Evolutionary conservation across 2,329 filamentous ascomycete genomes (phyloP), one percentile per base, ranked within the genome.

Genomic region (Teratosphaeria viscida): DNA sequence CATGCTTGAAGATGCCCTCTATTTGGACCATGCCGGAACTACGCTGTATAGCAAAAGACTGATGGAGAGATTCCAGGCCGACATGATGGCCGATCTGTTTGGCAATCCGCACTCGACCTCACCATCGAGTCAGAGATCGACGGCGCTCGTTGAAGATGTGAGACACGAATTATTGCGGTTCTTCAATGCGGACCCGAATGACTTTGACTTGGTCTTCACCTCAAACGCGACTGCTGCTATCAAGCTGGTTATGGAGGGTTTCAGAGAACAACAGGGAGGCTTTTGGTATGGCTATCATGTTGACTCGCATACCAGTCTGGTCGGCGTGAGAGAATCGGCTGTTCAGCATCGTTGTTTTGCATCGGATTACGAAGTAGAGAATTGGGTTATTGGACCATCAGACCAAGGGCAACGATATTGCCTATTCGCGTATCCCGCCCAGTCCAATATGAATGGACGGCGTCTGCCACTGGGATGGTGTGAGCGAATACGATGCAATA

Each of bases 1-100:
- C 0, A 71, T 72, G 70, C 64, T 70, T 6, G 56, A 59, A 39
- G 59, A 65, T 26, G 60, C 65, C 7, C 64, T 71, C 54, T 97
- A 96, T 72, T 85, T 97, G 59, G 92, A 97, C 68, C 92, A 97
- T 86, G 91, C 91, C 0, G 92, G 91, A n/a, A 89, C 90, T n/a
- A 92, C 92, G 0, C 78, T 71, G 3, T 69, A 69, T 60, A 70
- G 67, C 65, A 92, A 88, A 72, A 91, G 89, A 34, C 75, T 94
- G 27, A 85, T 97, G 73, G 87, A 92, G 64, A 79, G 77, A 27
- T 96, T 95, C 74, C 84, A 89, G 8, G 73, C 76, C n/a, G 89
- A 94, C 61, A 87, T 96, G 81, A 86, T 86, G 29, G 78, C 82
- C 3, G 88, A 85, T 66, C 78, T 97, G 0, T 91, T 92, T 66